phyloP scores from a whole-genome alignment of 2,329 filamentous ascomycete species.

The Dactylonectria macrodidyma region DNA sequence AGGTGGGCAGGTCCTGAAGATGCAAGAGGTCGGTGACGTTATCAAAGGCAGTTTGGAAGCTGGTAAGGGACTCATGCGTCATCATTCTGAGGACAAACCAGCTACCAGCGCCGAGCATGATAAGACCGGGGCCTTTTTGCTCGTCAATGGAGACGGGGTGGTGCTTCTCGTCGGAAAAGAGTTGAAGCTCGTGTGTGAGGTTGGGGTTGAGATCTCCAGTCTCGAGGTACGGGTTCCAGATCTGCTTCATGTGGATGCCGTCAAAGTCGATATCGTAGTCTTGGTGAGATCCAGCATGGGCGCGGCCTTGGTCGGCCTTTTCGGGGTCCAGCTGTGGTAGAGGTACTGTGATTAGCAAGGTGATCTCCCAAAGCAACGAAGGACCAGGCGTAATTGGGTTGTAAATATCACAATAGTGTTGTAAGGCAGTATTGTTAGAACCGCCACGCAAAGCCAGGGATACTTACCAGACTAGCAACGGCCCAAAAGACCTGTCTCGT shows the following conservation, averaged over 20 bases:
- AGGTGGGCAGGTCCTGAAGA: conserved; percentile 38
- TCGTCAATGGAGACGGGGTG: conserved; percentile 29
- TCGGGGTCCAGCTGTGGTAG: conserved; percentile 42
- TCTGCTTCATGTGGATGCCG: conserved; percentile 66
- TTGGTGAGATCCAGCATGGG: conserved; percentile 29
- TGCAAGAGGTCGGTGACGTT: conserved; percentile 44
- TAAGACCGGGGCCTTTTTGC: conserved; percentile 41
- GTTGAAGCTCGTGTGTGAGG: conserved; percentile 41
- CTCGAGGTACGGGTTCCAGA: conserved; percentile 77
- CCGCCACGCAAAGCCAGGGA: not conserved
- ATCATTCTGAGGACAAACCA: conserved; percentile 41
- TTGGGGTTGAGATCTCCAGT: conserved; percentile 47
- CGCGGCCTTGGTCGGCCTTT: conserved; percentile 30
- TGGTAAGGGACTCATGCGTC: conserved; percentile 25
- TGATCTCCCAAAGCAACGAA: not conserved
- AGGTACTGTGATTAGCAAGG: conserved; percentile 8
- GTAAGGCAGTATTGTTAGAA: too few relatives aligned
- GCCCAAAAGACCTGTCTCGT: conserved; percentile 74
- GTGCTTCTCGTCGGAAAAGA: conserved; percentile 41
- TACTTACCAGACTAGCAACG: conserved; percentile 48
- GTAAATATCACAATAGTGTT: too few relatives aligned
- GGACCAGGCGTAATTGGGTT: too few relatives aligned
- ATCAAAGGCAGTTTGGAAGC: conserved; percentile 39
- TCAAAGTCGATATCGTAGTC: conserved; percentile 56
- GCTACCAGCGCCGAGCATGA: conserved; percentile 46